These are phyloP conservation scores for Cladosporium sp. DNA, from an alignment of 2,329 filamentous ascomycete genomes.

Conservation along the genomic window DNA sequence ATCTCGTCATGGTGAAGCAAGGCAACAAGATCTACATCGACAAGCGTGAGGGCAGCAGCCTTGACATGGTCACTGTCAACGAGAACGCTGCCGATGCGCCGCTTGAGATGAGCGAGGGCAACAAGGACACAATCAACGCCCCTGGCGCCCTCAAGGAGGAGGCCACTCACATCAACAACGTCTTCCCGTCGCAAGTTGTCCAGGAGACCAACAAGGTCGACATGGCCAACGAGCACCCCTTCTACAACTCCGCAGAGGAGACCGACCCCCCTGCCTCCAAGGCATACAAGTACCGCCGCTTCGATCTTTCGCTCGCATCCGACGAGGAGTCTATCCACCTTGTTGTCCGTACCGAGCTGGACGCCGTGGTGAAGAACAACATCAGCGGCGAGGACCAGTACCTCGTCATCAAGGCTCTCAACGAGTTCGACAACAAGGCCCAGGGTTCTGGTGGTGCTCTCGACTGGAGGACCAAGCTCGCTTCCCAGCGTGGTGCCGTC, in stretches of 20 bases:
- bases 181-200: constrained; percentile 96
- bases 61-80: constrained; percentile 98
- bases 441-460: constrained; percentile 91
- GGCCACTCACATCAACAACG: constrained; percentile 99
- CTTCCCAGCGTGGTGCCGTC: constrained; percentile 91
- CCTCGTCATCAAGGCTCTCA: constrained; percentile 90
- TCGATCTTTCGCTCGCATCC: constrained; percentile 87
- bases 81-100: constrained; percentile 97
- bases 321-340: constrained; percentile 93
- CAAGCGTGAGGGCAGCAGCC: constrained; percentile 91
- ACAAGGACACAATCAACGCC: constrained; percentile 93
- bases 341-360: constrained; percentile 90
- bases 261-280: constrained; percentile 92
- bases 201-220: constrained; percentile 77
- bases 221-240: constrained; percentile 89
- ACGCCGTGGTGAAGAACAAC: constrained; percentile 93
- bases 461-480: constrained; percentile 95
- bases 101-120: constrained; percentile 84
- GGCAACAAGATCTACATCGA: constrained; percentile 98
- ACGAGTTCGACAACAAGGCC: constrained; percentile 98
- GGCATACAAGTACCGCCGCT: constrained; percentile 96
- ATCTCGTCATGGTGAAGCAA: constrained; percentile 89
- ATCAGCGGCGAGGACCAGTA: constrained; percentile 89
- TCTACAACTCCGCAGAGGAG: constrained; percentile 93
- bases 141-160: constrained; percentile 91